Percentiles rank a stretch among this genome's conserved stretches.
Conservation (phyloP, 331 rosid species). For the Rhamnella rubrinervis region DNA sequence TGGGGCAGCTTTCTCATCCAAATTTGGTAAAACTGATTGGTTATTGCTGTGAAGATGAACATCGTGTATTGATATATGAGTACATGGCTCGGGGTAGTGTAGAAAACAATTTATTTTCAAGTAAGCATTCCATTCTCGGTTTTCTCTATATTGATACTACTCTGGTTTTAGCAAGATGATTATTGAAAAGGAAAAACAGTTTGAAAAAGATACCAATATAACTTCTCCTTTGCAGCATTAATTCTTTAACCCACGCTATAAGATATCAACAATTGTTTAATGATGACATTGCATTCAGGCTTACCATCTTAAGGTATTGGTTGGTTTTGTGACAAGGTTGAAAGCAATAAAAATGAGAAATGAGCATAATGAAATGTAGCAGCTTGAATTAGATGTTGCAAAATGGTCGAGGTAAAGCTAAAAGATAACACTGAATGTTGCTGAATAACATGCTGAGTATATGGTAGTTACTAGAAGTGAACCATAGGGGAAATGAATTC, state of each 20-base stretch:
- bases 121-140: conserved; percentile 35
- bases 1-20: conserved; percentile 99
- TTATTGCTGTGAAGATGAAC: conserved; percentile 96
- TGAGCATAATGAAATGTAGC: not conserved
- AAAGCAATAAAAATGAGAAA: not conserved
- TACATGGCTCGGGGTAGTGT: conserved; percentile 93
- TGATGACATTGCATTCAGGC: not conserved
- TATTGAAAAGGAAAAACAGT: conserved; percentile 3
- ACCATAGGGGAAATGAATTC: too few species aligned
- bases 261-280: not conserved
- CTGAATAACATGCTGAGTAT: not conserved
- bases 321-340: conserved; percentile 1
- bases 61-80: conserved; percentile 87
- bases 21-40: conserved; percentile 91
- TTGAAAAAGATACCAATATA: not conserved
- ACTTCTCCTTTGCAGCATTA: too few species aligned
- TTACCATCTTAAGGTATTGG: conserved; percentile 7
- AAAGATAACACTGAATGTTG: not conserved
- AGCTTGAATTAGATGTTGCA: not conserved
- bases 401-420: not conserved
- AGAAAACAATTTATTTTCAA: conserved; percentile 86
- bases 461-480: too few species aligned
- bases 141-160: conserved; percentile 10
- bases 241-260: not conserved
- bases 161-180: not conserved